phyloP scores from a whole-genome alignment of 2,329 filamentous ascomycete genomes.

The Trichoderma sp. region DNA sequence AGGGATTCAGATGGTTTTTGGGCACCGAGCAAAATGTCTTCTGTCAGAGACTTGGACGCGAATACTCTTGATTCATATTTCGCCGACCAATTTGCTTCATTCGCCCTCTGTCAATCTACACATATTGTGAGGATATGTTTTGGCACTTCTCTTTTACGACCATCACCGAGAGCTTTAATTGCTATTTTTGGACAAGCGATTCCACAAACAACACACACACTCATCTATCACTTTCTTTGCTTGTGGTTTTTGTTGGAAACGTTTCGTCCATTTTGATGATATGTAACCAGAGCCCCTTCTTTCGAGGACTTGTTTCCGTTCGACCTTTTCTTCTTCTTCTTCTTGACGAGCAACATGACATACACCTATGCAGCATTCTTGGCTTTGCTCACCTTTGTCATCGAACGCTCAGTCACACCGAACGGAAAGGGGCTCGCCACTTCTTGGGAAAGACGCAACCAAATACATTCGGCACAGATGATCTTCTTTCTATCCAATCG shows the following conservation, averaged over 20 bases:
- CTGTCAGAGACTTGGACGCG: conserved; percentile 14
- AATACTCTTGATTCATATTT: neutral
- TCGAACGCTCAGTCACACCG: neutral
- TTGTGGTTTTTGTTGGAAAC: neutral
- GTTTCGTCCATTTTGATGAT: conserved; percentile 2
- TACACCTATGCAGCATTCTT: neutral
- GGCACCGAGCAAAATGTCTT: conserved; percentile 4
- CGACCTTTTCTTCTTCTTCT: neutral
- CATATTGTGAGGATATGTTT: conserved; percentile 17
- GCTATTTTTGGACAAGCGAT: conserved; percentile 8
- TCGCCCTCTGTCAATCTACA: neutral
- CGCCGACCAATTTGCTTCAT: conserved; percentile 5
- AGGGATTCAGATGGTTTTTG: conserved; percentile 11
- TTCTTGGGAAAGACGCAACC: neutral
- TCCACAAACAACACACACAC: neutral
- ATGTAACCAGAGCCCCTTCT: conserved; percentile 2
- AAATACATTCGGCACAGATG: neutral
- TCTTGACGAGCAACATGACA: neutral
- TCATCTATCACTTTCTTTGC: neutral
- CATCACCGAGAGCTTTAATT: neutral
- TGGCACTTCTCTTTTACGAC: neutral
- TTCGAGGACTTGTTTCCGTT: neutral
- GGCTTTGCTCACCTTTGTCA: neutral
- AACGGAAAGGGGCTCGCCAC: neutral
- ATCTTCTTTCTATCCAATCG: neutral